phyloP scores from a whole-genome alignment of 805 yeast species.

The Candida xyloterini region DNA sequence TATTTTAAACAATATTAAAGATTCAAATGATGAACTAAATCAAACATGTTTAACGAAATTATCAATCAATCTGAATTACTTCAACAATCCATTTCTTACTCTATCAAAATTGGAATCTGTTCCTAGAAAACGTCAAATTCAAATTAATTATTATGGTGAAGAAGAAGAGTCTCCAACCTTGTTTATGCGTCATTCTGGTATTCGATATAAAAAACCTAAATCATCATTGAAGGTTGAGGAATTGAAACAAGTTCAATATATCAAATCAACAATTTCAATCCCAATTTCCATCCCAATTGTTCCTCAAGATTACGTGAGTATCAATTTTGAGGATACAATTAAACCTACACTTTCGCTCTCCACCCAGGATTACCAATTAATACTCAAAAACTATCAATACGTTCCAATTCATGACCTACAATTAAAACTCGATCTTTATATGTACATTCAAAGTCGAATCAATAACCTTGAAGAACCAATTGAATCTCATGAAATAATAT shows the following conservation, averaged over 20 bases:
- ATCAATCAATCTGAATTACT: constrained; percentile 1
- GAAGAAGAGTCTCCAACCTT: constrained; percentile 9
- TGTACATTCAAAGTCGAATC: constrained; percentile 17
- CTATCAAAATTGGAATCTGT: neutral
- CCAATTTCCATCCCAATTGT: neutral
- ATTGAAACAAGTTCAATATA: constrained; percentile 1
- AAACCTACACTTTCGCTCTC: neutral
- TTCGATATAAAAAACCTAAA: constrained; percentile 7
- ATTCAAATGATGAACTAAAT: constrained; percentile 9
- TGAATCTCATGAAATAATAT: constrained; percentile 5
- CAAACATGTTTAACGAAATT: constrained; percentile 1
- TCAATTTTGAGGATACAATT: constrained; percentile 1
- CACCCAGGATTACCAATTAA: constrained; percentile 13
- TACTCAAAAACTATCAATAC: constrained; percentile 13
- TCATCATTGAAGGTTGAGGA: neutral
- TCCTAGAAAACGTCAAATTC: constrained; percentile 10
- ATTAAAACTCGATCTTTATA: constrained; percentile 13
- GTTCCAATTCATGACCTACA: constrained; percentile 9
- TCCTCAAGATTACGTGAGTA: neutral
- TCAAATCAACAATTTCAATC: neutral
- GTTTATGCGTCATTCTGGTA: constrained; percentile 10
- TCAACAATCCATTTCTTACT: constrained; percentile 1
- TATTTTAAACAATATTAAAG: constrained; percentile 13
- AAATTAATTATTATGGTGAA: constrained; percentile 19
- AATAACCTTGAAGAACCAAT: constrained; percentile 8